Evolutionary conservation across 352 stramenopile genomes (phyloP).

Genomic region (Phytophthora brassicae): DNA sequence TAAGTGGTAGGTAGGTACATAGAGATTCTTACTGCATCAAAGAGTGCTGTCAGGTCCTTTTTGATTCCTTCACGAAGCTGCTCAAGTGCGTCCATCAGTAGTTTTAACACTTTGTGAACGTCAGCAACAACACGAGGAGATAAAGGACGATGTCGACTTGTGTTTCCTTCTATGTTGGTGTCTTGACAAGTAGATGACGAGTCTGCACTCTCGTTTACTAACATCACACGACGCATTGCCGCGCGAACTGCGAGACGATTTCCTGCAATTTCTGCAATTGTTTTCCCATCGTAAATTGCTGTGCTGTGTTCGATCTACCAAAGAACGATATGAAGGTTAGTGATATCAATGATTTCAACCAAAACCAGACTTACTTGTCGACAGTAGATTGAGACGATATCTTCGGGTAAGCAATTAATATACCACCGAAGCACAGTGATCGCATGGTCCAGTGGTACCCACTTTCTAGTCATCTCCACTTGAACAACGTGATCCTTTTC

Average conservation of each 20-base stretch:
- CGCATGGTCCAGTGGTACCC: conserved; percentile 66
- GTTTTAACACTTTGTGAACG: conserved; percentile 55
- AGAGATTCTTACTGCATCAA: conserved; percentile 41
- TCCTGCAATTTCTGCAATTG: conserved; percentile 52
- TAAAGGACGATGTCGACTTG: conserved; percentile 14
- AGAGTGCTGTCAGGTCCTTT: conserved; percentile 50
- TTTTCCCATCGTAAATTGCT: conserved; percentile 52
- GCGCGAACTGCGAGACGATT: conserved; percentile 70
- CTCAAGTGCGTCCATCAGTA: conserved; percentile 63
- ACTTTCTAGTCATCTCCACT: conserved; percentile 50
- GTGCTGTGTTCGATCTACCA: conserved; percentile 65
- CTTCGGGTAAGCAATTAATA: conserved; percentile 57
- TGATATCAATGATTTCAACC: neutral
- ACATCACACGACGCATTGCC: conserved; percentile 73
- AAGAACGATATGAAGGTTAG: neutral
- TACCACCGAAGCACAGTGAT: conserved; percentile 65
- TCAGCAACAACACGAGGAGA: conserved; percentile 55
- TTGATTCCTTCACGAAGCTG: conserved; percentile 58
- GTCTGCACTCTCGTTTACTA: conserved; percentile 25
- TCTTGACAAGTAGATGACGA: neutral
- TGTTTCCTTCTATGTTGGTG: conserved; percentile 5
- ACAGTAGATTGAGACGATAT: conserved; percentile 57
- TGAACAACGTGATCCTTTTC: conserved; percentile 49
- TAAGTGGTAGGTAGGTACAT: neutral
- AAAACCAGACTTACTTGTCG: conserved; percentile 40